Conservation (phyloP, 2,329 filamentous ascomycete genomes). For the Botrytis paeoniae region DNA sequence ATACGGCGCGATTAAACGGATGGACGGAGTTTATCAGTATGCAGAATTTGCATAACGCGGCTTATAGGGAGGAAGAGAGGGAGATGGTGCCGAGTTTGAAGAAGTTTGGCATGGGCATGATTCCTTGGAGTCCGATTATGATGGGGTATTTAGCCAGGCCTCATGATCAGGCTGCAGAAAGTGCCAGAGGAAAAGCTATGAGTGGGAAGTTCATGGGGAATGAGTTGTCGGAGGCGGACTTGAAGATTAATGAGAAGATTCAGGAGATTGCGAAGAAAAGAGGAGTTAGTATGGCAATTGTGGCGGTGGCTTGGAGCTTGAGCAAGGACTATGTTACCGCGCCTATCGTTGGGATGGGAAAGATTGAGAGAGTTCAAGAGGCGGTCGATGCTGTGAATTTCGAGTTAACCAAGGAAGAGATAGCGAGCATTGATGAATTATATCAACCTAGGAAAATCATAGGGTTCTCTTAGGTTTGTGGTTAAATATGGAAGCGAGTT, state of each 20-base stretch:
- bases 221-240: conserved; percentile 29
- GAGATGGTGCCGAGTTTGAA: conserved; percentile 35
- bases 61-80: conserved; percentile 58
- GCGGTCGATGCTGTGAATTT: conserved; percentile 44
- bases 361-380: conserved; percentile 51
- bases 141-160: conserved; percentile 33
- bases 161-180: conserved; percentile 23
- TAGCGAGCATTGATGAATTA: conserved; percentile 51
- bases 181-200: conserved; percentile 23
- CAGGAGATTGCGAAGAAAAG: conserved; percentile 50
- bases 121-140: conserved; percentile 41
- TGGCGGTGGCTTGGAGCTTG: conserved; percentile 57
- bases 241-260: conserved; percentile 29
- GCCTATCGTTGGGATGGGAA: conserved; percentile 53
- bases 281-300: conserved; percentile 55
- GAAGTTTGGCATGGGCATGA: conserved; percentile 38
- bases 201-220: conserved; percentile 23
- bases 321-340: conserved; percentile 36
- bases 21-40: conserved; percentile 61
- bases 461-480: background rate
- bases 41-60: conserved; percentile 57
- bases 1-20: conserved; percentile 40
- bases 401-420: conserved; percentile 51
- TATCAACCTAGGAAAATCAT: conserved; percentile 38
- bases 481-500: background rate